Base-by-base conservation (phyloP, 2,329 filamentous ascomycete genomes). In the Hypocrella siamensis region DNA sequence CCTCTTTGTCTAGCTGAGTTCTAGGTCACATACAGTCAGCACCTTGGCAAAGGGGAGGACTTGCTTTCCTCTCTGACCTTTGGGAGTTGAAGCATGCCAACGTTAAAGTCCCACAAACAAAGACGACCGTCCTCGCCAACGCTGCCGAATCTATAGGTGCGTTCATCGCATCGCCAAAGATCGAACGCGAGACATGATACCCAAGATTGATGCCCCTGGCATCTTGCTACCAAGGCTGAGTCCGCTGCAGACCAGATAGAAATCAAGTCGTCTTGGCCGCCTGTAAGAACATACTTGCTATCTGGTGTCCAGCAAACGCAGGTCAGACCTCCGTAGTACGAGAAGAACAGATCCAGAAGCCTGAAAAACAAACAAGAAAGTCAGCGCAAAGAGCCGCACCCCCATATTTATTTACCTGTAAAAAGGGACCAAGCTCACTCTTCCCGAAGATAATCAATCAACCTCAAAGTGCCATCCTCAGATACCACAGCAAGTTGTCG, bases 261-360 rank as follows among this genome's bases (percentile, higher is more conserved):
- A 10, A 98, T 80, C 8, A 96, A 63, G 51, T 98, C 90, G 51
- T 98, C 90, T 55, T 96, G 88, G 4, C 90, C 86, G 32, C 90
- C 90, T 0, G 90, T 94, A 14, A 98, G 65, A 31, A 98, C 76
- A 52, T 96, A 98, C 51, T 92, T 88, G 31, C 85, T 86, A 48
- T 98, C 90, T 8, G 90, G 90, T 6, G 88, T 94, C 90, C 90
- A 98, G 57, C 84, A 93, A 3, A 94, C 85, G 48, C 85, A 93
- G 28, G 80, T 80, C 38, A 98, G 67, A 3, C 84, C 88, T 29
- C 90, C 90, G 46, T 94, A 98, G 58, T 94, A 98, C 33, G 83
- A 83, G 44, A 79, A 75, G 53, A 83, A 94, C 28, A 93, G 63
- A 46, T 88, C 83, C 10, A 90, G 61, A n/a, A 96, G 65, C 45